Base-by-base conservation (phyloP, 1,284 basidiomycete species). In the Moesziomyces antarcticus region DNA sequence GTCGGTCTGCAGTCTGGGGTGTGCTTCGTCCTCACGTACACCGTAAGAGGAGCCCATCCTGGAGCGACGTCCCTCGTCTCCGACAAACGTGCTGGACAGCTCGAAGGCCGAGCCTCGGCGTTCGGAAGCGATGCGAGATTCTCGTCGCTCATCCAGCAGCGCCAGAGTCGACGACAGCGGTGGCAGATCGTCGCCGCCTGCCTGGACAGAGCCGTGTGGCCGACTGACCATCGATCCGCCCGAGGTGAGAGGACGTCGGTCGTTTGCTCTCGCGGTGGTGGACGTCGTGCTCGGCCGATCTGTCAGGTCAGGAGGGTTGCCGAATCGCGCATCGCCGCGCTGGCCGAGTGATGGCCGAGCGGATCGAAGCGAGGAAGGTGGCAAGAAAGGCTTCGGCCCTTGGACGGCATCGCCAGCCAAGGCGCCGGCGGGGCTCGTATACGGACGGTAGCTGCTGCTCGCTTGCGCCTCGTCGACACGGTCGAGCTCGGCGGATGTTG, bases 401-500 rank as follows among this genome's bases (percentile, higher is more conserved):
- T 54, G 52, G 18, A 55, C 3, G 41, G 30, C 52, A 22, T 58
- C 59, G 10, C 58, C 54, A 24, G 54, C 45, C 24, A 59, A 25
- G 8, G 68, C 68, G n/a, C 62, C 71, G n/a, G 71, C 59, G 22
- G 66, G 65, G 47, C 71, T 69, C n/a, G 64, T 73, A 46, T 48
- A 69, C 21, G 74, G 67, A 5, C 66, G 47, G 25, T 51, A 59
- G 48, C 42, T 54, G 58, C 53, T 64, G 33, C 44, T 56, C 41
- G 41, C 46, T 45, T 56, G 59, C 33, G 40, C 53, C 25, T 56
- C 67, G 8, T 71, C 68, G 55, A 52, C 60, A 9, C 50, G 52
- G 37, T 62, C 67, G 35, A 66, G 57, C 56, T 55, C 60, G 25
- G 57, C 65, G 3, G 64, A 72, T 1, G 68, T 65, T 24, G 66